Percentiles rank a stretch among this genome's conserved stretches.
phyloP scores from a whole-genome alignment of 805 yeast genomes.

The Saturnispora hagleri region DNA sequence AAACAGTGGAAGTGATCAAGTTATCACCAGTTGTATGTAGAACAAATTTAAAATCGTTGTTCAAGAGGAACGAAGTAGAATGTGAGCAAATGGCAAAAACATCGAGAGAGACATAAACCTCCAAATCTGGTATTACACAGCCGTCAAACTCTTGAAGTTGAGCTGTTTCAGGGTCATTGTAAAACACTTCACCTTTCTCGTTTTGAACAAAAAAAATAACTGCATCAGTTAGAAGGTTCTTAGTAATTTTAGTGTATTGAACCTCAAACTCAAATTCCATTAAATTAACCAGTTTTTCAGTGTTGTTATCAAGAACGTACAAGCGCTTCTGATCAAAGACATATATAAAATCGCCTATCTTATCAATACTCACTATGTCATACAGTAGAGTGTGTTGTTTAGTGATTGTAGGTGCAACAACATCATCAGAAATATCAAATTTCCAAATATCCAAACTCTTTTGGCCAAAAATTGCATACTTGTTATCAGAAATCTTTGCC shows the following conservation, averaged over 20 bases:
- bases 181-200: background rate
- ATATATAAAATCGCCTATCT: constrained; percentile 2
- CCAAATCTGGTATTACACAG: constrained; percentile 6
- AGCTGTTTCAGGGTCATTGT: background rate
- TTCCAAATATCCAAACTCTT: constrained; percentile 3
- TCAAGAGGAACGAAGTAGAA: constrained; percentile 5
- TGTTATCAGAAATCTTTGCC: background rate
- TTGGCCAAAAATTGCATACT: background rate
- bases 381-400: constrained; percentile 1
- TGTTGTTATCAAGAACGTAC: constrained; percentile 2
- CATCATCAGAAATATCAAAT: background rate
- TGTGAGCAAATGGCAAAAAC: constrained; percentile 9
- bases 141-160: background rate
- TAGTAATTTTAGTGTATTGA: background rate
- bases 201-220: background rate
- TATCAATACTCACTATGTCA: constrained; percentile 13
- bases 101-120: background rate
- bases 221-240: background rate
- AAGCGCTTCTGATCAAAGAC: constrained; percentile 9
- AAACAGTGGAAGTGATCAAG: constrained; percentile 4
- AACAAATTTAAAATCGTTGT: background rate
- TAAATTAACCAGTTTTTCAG: background rate
- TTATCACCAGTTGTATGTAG: background rate
- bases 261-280: background rate
- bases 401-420: background rate